These are phyloP conservation scores for Neofusicoccum kwambonambiense DNA, from an alignment of 2,329 filamentous ascomycete genomes.

Conservation along the genomic window DNA sequence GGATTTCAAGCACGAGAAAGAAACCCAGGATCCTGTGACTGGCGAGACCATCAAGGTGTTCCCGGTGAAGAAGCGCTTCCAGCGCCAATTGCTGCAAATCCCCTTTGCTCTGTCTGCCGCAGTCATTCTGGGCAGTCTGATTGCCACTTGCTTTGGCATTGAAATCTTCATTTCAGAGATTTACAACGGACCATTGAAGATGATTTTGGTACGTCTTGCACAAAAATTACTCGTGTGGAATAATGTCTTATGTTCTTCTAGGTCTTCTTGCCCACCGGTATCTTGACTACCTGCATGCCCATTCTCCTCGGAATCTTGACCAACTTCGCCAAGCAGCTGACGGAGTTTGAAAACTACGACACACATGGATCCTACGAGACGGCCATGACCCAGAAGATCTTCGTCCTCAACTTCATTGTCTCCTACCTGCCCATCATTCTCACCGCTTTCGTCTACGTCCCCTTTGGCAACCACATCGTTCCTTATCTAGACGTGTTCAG, in stretches of 20 bases:
- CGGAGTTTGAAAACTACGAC: constrained; percentile 86
- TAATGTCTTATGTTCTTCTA: constrained; percentile 33
- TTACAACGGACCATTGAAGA: constrained; percentile 85
- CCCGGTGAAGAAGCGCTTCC: constrained; percentile 70
- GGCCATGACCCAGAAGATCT: constrained; percentile 86
- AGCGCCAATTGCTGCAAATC: constrained; percentile 75
- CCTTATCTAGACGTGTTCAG: constrained; percentile 84
- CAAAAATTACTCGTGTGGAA: no score
- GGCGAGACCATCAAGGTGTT: constrained; percentile 77
- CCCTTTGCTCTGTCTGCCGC: constrained; percentile 79
- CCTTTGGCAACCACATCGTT: constrained; percentile 79
- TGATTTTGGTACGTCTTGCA: constrained; percentile 64
- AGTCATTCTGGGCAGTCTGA: constrained; percentile 73
- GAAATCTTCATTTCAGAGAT: constrained; percentile 96
- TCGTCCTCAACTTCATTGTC: constrained; percentile 94
- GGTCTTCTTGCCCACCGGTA: constrained; percentile 83
- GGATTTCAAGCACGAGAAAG: constrained; percentile 77
- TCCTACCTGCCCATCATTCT: constrained; percentile 91
- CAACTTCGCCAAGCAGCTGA: constrained; percentile 72
- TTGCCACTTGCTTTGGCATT: constrained; percentile 82
- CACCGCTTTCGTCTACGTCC: constrained; percentile 91
- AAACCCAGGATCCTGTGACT: constrained; percentile 75
- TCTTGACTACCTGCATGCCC: constrained; percentile 80
- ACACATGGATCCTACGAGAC: constrained; percentile 80
- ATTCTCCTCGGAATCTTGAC: constrained; percentile 75